Percentiles rank a stretch among this genome's conserved stretches.
phyloP scores from a whole-genome alignment of 2,329 filamentous ascomycete genomes.

The Xylaria sp. region DNA sequence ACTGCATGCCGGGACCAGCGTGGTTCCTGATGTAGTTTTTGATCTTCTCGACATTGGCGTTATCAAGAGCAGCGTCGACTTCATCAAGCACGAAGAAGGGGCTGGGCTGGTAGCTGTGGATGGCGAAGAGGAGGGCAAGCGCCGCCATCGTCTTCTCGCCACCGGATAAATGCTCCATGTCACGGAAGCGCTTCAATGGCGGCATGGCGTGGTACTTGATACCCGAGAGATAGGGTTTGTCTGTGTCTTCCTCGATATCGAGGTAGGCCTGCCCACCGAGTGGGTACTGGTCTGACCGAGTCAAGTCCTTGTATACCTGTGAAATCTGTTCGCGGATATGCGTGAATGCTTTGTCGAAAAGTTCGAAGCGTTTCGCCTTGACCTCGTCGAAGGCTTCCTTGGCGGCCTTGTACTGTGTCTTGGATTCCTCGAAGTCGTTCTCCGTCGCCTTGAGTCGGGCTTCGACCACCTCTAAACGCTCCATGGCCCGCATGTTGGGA shows the following conservation, averaged over 20 bases:
- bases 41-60: slow-evolving; percentile 95
- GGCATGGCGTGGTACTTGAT: slow-evolving; percentile 99
- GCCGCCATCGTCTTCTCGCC: slow-evolving; percentile 99
- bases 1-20: slow-evolving; percentile 96
- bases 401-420: slow-evolving; percentile 75
- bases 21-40: slow-evolving; percentile 96
- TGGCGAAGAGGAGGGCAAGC: slow-evolving; percentile 93
- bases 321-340: slow-evolving; percentile 97
- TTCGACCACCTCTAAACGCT: slow-evolving; percentile 88
- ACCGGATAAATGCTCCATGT: slow-evolving; percentile 98
- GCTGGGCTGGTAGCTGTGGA: slow-evolving; percentile 93
- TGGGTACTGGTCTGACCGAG: slow-evolving; percentile 87
- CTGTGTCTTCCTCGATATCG: slow-evolving; percentile 92
- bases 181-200: slow-evolving; percentile 95
- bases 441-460: slow-evolving; percentile 84
- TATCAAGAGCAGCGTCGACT: slow-evolving; percentile 97
- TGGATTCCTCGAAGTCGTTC: slow-evolving; percentile 87
- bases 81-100: slow-evolving; percentile 99
- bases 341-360: slow-evolving; percentile 94
- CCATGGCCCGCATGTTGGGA: slow-evolving; percentile 95
- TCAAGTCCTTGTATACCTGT: slow-evolving; percentile 94
- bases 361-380: slow-evolving; percentile 83
- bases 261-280: slow-evolving; percentile 91
- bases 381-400: slow-evolving; percentile 86
- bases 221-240: slow-evolving; percentile 93